Conservation (phyloP, 345 rosid genomes). For the Gossypium turneri region DNA sequence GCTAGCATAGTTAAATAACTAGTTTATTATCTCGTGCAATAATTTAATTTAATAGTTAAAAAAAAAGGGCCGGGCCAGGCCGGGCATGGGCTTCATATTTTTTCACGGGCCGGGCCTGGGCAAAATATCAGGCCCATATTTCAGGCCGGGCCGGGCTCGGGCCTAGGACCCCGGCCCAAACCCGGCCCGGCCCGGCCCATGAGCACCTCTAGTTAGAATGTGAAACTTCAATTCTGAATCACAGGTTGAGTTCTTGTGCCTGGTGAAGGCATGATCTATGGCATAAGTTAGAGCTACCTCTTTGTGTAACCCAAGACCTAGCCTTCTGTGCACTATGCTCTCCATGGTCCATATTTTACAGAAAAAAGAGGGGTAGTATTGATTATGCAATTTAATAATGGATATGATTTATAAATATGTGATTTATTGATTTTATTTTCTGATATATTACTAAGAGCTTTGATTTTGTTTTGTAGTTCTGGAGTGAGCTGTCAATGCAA, state of each 20-base stretch:
- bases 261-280: background rate
- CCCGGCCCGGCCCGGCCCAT: no score
- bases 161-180: no score
- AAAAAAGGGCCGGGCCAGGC: no score
- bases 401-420: background rate
- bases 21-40: no score
- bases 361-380: background rate
- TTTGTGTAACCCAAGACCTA: slow-evolving; percentile 4
- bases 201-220: no score
- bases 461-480: slow-evolving; percentile 49
- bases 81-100: no score
- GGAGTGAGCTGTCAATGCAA: slow-evolving; percentile 67
- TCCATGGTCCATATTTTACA: background rate
- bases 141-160: no score
- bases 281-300: background rate
- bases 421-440: background rate
- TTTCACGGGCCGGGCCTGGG: no score
- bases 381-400: background rate
- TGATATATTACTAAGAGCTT: slow-evolving; percentile 17
- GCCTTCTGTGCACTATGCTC: background rate
- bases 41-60: no score
- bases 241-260: background rate
- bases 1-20: no score
- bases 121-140: no score
- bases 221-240: background rate